Evolutionary conservation across 139 green algal genomes (phyloP).

Genomic region (Coelastrella sp.): DNA sequence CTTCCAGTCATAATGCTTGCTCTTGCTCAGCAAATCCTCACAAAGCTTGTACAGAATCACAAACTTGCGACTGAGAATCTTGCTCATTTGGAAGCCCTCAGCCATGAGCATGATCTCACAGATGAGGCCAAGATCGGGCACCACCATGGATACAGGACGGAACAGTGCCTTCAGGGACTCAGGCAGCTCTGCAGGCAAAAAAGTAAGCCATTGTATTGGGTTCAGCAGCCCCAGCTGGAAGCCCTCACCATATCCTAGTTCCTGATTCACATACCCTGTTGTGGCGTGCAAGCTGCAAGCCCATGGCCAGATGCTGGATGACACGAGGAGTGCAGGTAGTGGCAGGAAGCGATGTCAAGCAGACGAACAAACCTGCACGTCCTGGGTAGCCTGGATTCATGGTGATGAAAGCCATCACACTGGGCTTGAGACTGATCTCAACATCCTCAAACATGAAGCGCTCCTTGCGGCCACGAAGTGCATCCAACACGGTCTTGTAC

Average conservation of each 20-base stretch:
- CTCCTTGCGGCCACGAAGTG: constrained; percentile 85
- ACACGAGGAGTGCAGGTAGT: too few relatives aligned
- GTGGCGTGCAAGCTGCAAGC: background rate
- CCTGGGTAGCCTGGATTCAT: constrained; percentile 52
- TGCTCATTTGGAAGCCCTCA: constrained; percentile 93
- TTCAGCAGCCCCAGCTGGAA: background rate
- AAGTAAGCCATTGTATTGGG: too few relatives aligned
- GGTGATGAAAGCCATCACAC: constrained; percentile 92
- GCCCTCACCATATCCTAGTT: too few relatives aligned
- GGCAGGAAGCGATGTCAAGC: too few relatives aligned
- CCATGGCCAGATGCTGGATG: constrained; percentile 44
- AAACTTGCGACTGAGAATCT: constrained; percentile 93
- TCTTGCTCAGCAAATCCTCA: constrained; percentile 92
- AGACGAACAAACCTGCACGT: constrained; percentile 48
- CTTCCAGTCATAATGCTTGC: constrained; percentile 97
- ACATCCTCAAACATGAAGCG: constrained; percentile 85
- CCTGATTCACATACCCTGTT: too few relatives aligned
- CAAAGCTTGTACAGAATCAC: constrained; percentile 96
- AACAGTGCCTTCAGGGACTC: constrained; percentile 95
- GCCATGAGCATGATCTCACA: constrained; percentile 98
- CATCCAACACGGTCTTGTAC: constrained; percentile 97
- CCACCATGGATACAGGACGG: constrained; percentile 94
- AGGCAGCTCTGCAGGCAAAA: constrained; percentile 84
- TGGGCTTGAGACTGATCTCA: constrained; percentile 76
- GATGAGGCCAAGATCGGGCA: constrained; percentile 93